Evolutionary conservation across 2,329 filamentous ascomycete genomes (phyloP), one percentile per base, ranked within the genome.

Genomic region (Alternaria hordeiaustralica): DNA sequence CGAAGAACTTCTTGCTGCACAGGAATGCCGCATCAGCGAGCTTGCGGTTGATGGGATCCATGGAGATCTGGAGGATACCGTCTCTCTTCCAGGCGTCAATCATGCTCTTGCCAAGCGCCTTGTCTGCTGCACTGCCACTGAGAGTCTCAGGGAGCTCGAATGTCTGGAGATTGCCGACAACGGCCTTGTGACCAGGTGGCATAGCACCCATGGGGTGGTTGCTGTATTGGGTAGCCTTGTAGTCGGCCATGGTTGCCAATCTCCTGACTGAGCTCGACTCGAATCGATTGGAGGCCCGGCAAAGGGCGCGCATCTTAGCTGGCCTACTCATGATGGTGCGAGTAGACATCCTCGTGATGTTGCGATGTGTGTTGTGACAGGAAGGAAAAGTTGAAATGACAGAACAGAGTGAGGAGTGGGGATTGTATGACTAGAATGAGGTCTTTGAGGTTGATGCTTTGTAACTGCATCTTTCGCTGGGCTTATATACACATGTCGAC

Each of bases 11-110:
- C 33, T 60, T 63, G 51, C 61, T 63, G n/a, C 43, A 50, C 5
- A 60, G 51, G 13, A 63, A 63, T 1, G 61, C 61, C 0, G 61
- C 61, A 28, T 60, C 61, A 10, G 61, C 61, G 21, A 63, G 56
- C 45, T 63, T 63, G 33, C 61, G 57, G 18, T 63, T 63, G 51
- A 63, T 63, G 10, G 61, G 61, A 5, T 63, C 57, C 61, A 63
- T 63, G 13, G 61, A 56, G 23, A 63, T 63, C 15, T 63, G 61
- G 5, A 63, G 57, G 9, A 63, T 63, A 9, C 61, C 61, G 36
- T 63, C 61, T 30, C 45, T 30, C 20, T 55, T 63, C 61, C 61
- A 63, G 18, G 61, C 61, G 8, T 63, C 61, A 5, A 63, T 63
- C 61, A 63, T 63, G 45, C 51, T 60, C 20, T 60, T 63, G 33